phyloP scores from a whole-genome alignment of 2,329 filamentous ascomycete genomes.

The Aspergillus aculeatus region DNA sequence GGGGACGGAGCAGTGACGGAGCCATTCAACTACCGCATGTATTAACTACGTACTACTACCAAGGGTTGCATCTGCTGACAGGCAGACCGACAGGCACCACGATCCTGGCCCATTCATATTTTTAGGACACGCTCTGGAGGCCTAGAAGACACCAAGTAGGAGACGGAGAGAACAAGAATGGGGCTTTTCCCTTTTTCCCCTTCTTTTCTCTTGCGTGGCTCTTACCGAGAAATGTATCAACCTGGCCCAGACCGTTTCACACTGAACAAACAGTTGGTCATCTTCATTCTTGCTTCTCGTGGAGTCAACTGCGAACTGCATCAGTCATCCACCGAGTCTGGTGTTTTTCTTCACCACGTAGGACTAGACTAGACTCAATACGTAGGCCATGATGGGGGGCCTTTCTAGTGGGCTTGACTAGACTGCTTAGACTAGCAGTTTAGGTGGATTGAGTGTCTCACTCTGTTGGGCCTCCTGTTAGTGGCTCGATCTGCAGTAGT shows the following conservation, averaged over 20 bases:
- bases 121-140: not conserved
- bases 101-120: conserved; percentile 1
- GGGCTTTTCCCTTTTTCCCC: too few species aligned
- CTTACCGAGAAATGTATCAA: not conserved
- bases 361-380: too few species aligned
- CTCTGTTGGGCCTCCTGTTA: not conserved
- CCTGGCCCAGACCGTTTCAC: not conserved
- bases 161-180: not conserved
- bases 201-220: not conserved
- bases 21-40: too few species aligned
- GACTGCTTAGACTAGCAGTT: not conserved
- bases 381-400: too few species aligned
- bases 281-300: not conserved
- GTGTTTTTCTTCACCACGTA: not conserved
- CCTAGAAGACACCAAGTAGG: not conserved
- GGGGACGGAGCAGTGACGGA: too few species aligned
- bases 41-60: not conserved
- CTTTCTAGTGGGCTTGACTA: not conserved
- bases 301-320: not conserved
- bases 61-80: conserved; percentile 2
- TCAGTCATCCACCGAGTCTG: not conserved
- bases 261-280: not conserved
- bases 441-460: conserved; percentile 6
- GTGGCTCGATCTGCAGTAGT: conserved; percentile 1
- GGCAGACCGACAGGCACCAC: not conserved